Percentiles rank a stretch among this genome's conserved stretches.
Evolutionary conservation across 768 basidiomycete genomes (phyloP).

Genomic region (Leccinum barrowsii): DNA sequence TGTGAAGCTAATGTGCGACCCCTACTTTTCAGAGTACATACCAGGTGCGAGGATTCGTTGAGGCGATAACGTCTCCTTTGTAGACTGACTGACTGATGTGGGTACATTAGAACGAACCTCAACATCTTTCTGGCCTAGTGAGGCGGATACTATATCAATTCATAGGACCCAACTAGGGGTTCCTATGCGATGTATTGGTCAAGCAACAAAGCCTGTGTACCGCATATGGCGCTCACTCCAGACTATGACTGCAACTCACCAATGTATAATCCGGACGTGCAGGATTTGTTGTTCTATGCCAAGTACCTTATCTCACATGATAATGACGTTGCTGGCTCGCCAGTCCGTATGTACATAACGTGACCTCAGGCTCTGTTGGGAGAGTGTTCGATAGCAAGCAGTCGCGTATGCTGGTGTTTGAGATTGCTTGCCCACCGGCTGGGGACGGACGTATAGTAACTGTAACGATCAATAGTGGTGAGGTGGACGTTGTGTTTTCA

Average conservation of each 20-base stretch:
- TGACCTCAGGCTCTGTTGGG: too few species aligned
- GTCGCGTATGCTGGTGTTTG: neutral
- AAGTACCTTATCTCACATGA: neutral
- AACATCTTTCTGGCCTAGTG: constrained; percentile 79
- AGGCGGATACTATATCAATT: constrained; percentile 83
- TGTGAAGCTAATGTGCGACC: constrained; percentile 4
- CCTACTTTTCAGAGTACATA: constrained; percentile 59
- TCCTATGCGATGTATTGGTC: neutral
- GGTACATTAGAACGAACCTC: constrained; percentile 54
- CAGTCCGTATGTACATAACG: neutral
- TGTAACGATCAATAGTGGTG: neutral
- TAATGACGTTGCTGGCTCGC: neutral
- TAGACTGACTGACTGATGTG: constrained; percentile 4
- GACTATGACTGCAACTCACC: neutral
- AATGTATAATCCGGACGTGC: neutral
- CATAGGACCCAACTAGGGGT: constrained; percentile 71
- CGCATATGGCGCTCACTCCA: neutral
- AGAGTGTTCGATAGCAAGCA: too few species aligned
- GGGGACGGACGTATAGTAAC: neutral
- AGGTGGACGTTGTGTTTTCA: neutral
- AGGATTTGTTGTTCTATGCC: neutral
- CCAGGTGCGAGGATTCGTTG: constrained; percentile 44
- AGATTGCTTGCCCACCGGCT: neutral
- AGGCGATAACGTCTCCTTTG: neutral
- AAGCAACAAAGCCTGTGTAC: neutral